A percentile compares a stretch with the other conserved stretches of the same genome.
phyloP scores from a whole-genome alignment of 1,284 basidiomycete species.

The Cryptococcus sp. region DNA sequence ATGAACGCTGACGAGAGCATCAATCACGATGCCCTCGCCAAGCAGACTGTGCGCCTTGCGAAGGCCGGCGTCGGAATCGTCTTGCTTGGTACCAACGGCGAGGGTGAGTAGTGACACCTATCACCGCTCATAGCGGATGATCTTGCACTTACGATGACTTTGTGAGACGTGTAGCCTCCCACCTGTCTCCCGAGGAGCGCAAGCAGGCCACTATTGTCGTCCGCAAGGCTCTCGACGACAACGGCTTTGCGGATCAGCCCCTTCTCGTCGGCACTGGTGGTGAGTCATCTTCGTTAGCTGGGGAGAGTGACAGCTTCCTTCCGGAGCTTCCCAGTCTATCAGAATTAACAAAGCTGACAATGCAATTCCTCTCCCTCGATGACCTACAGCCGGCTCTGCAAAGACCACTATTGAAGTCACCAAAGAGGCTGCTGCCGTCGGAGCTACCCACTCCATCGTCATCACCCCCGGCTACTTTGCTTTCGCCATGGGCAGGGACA shows the following conservation, averaged over 20 bases:
- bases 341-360: no score
- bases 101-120: slow-evolving; percentile 42
- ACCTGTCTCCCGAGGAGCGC: slow-evolving; percentile 71
- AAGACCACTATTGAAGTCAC: slow-evolving; percentile 79
- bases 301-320: no score
- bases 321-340: no score
- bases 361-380: neutral
- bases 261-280: slow-evolving; percentile 85
- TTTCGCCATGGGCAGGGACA: slow-evolving; percentile 55
- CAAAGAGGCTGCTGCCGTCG: slow-evolving; percentile 73
- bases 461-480: slow-evolving; percentile 56
- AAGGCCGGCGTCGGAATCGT: slow-evolving; percentile 55
- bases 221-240: slow-evolving; percentile 70
- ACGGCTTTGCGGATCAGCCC: slow-evolving; percentile 66
- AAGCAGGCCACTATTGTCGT: slow-evolving; percentile 66
- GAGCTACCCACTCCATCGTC: slow-evolving; percentile 66
- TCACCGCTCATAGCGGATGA: neutral
- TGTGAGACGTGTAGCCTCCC: slow-evolving; percentile 48
- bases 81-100: slow-evolving; percentile 55
- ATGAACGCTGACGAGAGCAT: slow-evolving; percentile 51
- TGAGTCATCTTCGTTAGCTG: slow-evolving; percentile 41
- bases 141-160: neutral
- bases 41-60: slow-evolving; percentile 54
- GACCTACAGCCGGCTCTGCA: slow-evolving; percentile 59
- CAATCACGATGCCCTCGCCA: slow-evolving; percentile 51